These are phyloP conservation scores for Candida vartiovaarae DNA, from an alignment of 805 yeast species.

Conservation along the genomic window DNA sequence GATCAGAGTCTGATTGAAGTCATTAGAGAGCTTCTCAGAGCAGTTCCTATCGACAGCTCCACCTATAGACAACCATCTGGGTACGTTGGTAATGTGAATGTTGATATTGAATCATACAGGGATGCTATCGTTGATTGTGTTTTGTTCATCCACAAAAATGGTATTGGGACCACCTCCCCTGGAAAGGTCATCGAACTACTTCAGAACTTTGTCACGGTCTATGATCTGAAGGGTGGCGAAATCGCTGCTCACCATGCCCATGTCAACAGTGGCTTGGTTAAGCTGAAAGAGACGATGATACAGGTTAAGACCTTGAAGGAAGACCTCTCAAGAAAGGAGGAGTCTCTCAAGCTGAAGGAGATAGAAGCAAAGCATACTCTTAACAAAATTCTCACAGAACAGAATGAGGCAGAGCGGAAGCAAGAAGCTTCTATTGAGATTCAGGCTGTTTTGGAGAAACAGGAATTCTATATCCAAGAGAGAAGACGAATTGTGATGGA, in stretches of 20 bases:
- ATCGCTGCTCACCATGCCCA: constrained; percentile 67
- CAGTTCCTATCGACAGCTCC: constrained; percentile 48
- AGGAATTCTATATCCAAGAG: constrained; percentile 51
- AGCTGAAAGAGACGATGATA: constrained; percentile 67
- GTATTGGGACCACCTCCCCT: constrained; percentile 34
- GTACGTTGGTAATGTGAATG: constrained; percentile 6
- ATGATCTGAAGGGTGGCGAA: constrained; percentile 34
- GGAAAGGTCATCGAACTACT: constrained; percentile 48
- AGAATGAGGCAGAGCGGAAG: constrained; percentile 87
- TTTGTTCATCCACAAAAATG: constrained; percentile 37
- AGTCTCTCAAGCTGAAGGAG: constrained; percentile 47
- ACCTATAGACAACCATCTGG: constrained; percentile 31
- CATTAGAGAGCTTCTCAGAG: constrained; percentile 33
- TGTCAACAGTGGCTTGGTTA: constrained; percentile 65
- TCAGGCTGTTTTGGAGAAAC: constrained; percentile 58
- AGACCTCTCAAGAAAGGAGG: constrained; percentile 46
- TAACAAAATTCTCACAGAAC: constrained; percentile 71
- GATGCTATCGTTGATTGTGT: constrained; percentile 42
- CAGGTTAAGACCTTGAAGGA: constrained; percentile 56
- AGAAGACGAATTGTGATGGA: constrained; percentile 48
- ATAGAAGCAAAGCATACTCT: constrained; percentile 64
- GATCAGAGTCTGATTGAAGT: constrained; percentile 41
- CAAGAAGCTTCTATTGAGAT: constrained; percentile 79
- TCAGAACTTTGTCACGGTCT: constrained; percentile 36
- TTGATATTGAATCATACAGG: constrained; percentile 24